Evolutionary conservation across 352 stramenopile genomes (phyloP).

Genomic region (Phytopythium mirpurense): DNA sequence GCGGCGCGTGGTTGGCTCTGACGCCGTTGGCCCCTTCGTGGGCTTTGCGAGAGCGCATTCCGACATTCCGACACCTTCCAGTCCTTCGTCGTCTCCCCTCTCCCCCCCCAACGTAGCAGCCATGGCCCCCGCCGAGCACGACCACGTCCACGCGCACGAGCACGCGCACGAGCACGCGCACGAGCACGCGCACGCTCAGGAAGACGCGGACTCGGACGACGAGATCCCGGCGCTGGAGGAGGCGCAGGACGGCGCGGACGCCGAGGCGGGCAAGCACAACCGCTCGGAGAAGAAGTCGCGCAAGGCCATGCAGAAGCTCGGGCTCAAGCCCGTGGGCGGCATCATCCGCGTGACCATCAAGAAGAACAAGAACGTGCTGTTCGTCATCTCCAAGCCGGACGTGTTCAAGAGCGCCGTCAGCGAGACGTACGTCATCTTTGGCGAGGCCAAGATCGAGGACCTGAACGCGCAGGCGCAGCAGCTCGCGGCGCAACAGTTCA

Average conservation of each 20-base stretch:
- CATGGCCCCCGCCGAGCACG: slow-evolving; percentile 42
- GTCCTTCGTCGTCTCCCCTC: no score
- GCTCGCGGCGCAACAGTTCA: slow-evolving; percentile 92
- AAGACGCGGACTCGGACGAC: slow-evolving; percentile 71
- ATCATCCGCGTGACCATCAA: slow-evolving; percentile 98
- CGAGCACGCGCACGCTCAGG: slow-evolving; percentile 54
- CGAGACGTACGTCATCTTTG: slow-evolving; percentile 98
- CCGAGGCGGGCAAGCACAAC: slow-evolving; percentile 89
- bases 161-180: slow-evolving; percentile 37
- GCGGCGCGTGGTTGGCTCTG: not conserved
- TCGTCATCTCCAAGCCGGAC: slow-evolving; percentile 97
- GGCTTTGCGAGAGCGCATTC: no score
- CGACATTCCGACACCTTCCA: no score
- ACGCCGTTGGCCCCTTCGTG: not conserved
- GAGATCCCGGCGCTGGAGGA: slow-evolving; percentile 81
- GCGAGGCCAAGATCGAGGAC: slow-evolving; percentile 98
- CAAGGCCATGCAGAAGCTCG: slow-evolving; percentile 99
- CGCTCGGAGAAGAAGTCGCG: slow-evolving; percentile 98
- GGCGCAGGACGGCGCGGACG: slow-evolving; percentile 54
- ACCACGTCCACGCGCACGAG: slow-evolving; percentile 32
- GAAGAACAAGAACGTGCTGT: slow-evolving; percentile 96
- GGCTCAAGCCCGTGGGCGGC: slow-evolving; percentile 94
- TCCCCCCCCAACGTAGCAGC: no score
- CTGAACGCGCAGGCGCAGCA: slow-evolving; percentile 85
- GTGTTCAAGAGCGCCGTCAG: slow-evolving; percentile 96